These are phyloP conservation scores for Cnidoscolus chayamansa DNA, from an alignment of 441 rosid genomes.

Conservation along the genomic window DNA sequence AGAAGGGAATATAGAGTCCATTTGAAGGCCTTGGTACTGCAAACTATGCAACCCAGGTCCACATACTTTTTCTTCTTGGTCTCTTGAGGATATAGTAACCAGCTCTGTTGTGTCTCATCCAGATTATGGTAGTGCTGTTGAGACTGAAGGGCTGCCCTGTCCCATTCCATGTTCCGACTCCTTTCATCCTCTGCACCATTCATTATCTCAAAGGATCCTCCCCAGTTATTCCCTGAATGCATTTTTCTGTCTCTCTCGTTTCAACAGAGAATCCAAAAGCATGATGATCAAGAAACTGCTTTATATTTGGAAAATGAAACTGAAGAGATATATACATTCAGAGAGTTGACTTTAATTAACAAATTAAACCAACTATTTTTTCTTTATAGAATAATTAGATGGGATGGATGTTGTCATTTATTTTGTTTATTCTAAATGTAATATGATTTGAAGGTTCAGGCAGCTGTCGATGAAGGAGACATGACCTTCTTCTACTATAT, in stretches of 20 bases:
- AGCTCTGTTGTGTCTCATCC: constrained; percentile 86
- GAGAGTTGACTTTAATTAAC: neutral
- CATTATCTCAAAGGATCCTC: constrained; percentile 62
- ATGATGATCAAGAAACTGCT: neutral
- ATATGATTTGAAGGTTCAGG: neutral
- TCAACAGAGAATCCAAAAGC: too few relatives aligned
- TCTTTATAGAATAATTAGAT: too few relatives aligned
- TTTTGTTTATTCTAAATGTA: neutral
- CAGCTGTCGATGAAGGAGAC: neutral
- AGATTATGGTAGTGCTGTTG: constrained; percentile 29
- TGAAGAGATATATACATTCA: neutral
- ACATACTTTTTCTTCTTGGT: constrained; percentile 60
- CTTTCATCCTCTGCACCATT: constrained; percentile 36
- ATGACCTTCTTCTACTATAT: neutral
- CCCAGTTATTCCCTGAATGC: constrained; percentile 72
- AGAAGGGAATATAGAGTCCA: constrained; percentile 45
- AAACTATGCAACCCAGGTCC: constrained; percentile 67
- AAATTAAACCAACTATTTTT: too few relatives aligned
- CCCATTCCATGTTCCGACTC: constrained; percentile 49
- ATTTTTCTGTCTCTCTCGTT: constrained; percentile 18
- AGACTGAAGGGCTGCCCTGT: constrained; percentile 48
- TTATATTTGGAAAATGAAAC: too few relatives aligned
- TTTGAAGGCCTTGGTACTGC: constrained; percentile 47
- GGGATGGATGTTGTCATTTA: too few relatives aligned
- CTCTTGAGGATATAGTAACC: constrained; percentile 58